Evolutionary conservation across 176 grass and related monocot species (phyloP).

Genomic region (Avena sativa): DNA sequence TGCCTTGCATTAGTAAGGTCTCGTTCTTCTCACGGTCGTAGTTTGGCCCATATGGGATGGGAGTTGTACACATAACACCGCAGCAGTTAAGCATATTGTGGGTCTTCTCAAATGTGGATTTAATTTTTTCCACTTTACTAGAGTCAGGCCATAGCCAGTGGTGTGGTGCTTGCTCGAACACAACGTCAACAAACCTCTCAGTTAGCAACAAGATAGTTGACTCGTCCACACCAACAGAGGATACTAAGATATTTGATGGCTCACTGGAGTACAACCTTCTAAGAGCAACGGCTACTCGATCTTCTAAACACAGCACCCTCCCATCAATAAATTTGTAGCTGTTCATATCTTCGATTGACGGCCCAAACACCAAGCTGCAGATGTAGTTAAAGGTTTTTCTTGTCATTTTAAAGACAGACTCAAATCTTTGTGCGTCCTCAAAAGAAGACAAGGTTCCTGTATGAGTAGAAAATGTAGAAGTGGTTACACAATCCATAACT

Average conservation of each 20-base stretch:
- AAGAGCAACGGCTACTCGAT: neutral
- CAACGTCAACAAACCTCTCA: conserved; percentile 56
- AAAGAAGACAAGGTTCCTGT: neutral
- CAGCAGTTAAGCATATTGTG: conserved; percentile 67
- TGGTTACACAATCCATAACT: neutral
- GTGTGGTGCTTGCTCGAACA: conserved; percentile 27
- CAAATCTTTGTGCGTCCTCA: neutral
- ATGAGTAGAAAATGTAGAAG: neutral
- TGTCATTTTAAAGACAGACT: neutral
- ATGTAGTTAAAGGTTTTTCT: neutral
- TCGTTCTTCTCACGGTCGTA: neutral
- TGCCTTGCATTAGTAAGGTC: fast-evolving
- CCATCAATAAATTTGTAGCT: neutral
- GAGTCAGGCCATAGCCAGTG: conserved; percentile 56
- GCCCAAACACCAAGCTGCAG: too few species aligned
- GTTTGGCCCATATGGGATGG: conserved; percentile 16
- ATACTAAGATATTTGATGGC: neutral
- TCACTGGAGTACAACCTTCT: neutral
- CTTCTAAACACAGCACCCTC: neutral
- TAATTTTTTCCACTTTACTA: conserved; percentile 49
- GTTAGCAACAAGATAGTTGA: conserved; percentile 60
- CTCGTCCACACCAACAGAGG: conserved; percentile 43
- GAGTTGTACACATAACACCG: conserved; percentile 64
- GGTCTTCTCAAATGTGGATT: conserved; percentile 54
- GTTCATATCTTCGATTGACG: neutral